Percentiles rank a stretch among this genome's conserved stretches.
Conservation (phyloP, 2,329 filamentous ascomycete genomes). For the Trichophyton equinum region DNA sequence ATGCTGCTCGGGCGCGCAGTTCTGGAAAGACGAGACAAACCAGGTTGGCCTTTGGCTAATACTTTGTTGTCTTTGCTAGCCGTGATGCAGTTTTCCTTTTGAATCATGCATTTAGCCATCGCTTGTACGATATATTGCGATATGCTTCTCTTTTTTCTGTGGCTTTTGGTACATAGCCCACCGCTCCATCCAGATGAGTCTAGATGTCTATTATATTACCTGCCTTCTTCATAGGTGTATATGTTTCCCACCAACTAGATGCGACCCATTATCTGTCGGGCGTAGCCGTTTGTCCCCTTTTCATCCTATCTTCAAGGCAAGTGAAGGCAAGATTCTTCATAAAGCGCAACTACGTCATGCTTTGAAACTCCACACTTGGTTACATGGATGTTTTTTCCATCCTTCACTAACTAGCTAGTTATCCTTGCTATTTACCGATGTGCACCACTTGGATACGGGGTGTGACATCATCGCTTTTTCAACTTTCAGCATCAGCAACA, state of each 20-base stretch:
- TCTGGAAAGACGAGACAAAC: conserved; percentile 12
- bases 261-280: neutral
- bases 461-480: conserved; percentile 1
- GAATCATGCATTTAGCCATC: neutral
- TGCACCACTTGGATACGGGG: neutral
- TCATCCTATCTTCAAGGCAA: neutral
- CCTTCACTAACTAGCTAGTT: no score
- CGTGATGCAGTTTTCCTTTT: neutral
- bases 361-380: neutral
- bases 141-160: neutral
- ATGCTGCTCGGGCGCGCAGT: neutral
- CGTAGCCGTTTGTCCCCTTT: neutral
- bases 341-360: neutral
- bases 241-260: no score
- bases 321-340: neutral
- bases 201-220: no score
- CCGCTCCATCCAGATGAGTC: no score
- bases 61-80: neutral
- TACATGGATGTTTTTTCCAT: neutral
- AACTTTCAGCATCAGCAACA: neutral
- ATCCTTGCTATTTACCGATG: neutral
- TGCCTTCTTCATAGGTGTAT: no score
- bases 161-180: neutral
- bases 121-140: neutral
- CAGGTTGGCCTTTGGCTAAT: conserved; percentile 12